A percentile compares a stretch with the other conserved stretches of the same genome.
Evolutionary conservation across 805 yeast species (phyloP).

Genomic region (Phaffomyces opuntiae): DNA sequence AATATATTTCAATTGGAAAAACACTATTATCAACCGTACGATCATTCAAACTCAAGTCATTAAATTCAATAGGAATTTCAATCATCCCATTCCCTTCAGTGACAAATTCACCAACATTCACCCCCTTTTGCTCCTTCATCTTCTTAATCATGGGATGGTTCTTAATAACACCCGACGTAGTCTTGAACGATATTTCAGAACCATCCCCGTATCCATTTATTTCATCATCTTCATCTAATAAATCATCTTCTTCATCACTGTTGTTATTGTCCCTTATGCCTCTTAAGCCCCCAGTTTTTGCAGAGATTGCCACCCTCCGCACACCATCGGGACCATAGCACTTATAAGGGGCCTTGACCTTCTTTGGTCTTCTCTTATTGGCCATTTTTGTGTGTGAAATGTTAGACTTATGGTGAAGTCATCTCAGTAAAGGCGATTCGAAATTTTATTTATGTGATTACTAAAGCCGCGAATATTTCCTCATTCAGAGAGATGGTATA

Average conservation of each 20-base stretch:
- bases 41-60: background rate
- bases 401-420: no score
- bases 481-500: background rate
- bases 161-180: background rate
- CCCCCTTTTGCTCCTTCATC: background rate
- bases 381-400: slow-evolving; percentile 43
- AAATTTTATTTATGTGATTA: no score
- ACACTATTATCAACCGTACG: slow-evolving; percentile 6
- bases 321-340: slow-evolving; percentile 51
- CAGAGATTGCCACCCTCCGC: slow-evolving; percentile 26
- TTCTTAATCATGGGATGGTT: background rate
- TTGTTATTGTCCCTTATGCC: slow-evolving; percentile 8
- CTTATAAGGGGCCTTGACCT: slow-evolving; percentile 71
- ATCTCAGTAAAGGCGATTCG: no score
- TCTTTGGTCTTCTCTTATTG: slow-evolving; percentile 81
- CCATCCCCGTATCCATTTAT: slow-evolving; percentile 13
- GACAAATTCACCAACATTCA: background rate
- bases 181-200: background rate
- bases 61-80: slow-evolving; percentile 9
- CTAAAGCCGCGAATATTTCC: no score
- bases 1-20: slow-evolving; percentile 24
- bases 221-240: slow-evolving; percentile 19
- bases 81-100: slow-evolving; percentile 6
- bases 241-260: slow-evolving; percentile 13
- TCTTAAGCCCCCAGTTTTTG: slow-evolving; percentile 26